phyloP scores from a whole-genome alignment of 805 yeast genomes.

The Pichia nakasei region DNA sequence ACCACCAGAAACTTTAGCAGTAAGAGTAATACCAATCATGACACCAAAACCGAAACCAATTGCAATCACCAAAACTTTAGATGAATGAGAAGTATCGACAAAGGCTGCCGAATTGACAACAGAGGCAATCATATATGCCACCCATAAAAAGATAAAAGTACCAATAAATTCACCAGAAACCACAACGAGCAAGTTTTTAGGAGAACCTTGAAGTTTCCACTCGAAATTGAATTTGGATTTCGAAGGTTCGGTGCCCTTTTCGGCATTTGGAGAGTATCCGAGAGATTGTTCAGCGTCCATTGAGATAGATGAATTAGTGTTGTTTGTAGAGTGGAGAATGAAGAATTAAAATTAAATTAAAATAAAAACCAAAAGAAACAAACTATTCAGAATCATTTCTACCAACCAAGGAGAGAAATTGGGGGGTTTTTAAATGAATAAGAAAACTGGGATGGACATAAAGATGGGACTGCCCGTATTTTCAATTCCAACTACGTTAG shows the following conservation, averaged over 20 bases:
- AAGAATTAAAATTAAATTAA: background rate
- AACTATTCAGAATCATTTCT: no score
- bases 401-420: no score
- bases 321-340: background rate
- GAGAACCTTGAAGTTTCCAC: constrained; percentile 31
- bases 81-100: constrained; percentile 39
- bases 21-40: constrained; percentile 59
- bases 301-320: no score
- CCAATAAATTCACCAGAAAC: constrained; percentile 76
- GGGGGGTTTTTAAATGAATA: no score
- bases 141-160: constrained; percentile 75
- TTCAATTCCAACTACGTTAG: no score
- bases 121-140: constrained; percentile 76
- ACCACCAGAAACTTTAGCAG: constrained; percentile 79
- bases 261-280: constrained; percentile 34
- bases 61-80: constrained; percentile 68
- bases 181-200: constrained; percentile 60
- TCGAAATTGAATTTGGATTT: constrained; percentile 15
- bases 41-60: constrained; percentile 84
- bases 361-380: background rate
- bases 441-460: no score
- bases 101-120: constrained; percentile 48
- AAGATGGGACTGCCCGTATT: no score
- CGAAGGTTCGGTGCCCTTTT: constrained; percentile 14
- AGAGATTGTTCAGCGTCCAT: constrained; percentile 33